Conservation (phyloP, 176 grass and related monocot species). For the Otatea glauca region DNA sequence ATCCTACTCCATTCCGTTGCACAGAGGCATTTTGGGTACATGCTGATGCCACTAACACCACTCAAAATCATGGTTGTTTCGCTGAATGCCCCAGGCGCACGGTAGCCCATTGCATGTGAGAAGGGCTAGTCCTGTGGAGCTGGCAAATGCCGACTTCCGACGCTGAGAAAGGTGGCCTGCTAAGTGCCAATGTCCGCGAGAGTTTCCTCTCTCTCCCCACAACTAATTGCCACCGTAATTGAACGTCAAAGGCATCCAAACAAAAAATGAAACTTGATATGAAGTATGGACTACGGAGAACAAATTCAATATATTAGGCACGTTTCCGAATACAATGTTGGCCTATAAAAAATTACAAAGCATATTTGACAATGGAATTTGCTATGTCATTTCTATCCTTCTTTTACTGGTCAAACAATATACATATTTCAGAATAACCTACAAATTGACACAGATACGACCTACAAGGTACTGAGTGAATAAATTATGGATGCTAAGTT, state of each 20-base stretch:
- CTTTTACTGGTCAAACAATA: constrained; percentile 49
- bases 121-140: background rate
- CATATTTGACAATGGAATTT: constrained; percentile 54
- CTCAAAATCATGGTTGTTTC: background rate
- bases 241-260: background rate
- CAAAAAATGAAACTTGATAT: background rate
- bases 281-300: background rate
- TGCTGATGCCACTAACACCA: background rate
- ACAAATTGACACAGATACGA: constrained; percentile 41
- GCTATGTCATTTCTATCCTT: constrained; percentile 38
- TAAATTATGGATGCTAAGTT: constrained; percentile 40
- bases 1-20: background rate
- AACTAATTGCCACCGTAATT: background rate
- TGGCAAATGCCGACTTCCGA: background rate
- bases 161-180: background rate
- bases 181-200: background rate
- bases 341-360: constrained; percentile 40
- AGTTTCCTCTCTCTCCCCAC: background rate
- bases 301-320: constrained; percentile 27
- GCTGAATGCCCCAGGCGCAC: background rate
- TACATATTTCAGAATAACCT: constrained; percentile 57
- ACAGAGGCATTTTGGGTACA: background rate
- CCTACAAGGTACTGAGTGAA: constrained; percentile 46
- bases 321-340: background rate
- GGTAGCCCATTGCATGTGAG: background rate